Base-by-base conservation (phyloP, 169 alveolate genomes). In the Miamiensis avidus region DNA sequence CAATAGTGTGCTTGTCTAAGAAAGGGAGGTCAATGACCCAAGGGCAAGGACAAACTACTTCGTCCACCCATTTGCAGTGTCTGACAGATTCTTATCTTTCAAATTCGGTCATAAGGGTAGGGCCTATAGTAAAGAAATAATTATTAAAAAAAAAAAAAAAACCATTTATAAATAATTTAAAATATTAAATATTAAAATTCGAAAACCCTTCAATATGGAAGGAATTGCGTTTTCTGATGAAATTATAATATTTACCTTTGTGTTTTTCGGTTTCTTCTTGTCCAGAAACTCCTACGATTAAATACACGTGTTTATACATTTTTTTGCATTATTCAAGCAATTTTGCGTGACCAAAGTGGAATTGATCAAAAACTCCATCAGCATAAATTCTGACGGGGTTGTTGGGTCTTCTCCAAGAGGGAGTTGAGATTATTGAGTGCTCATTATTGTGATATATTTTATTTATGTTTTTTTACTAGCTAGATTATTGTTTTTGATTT, bases 21-120 rank as follows among this genome's bases (percentile, higher is more conserved):
- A 91, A 88, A 65, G 88, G 94, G 26, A 88, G 73, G 73, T 87
- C 75, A 65, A 90, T 73, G 28, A 83, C 83, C 93, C 92, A 90
- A 29, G 90, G 92, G 82, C 95, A 90, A 31, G 96, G 94, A 83
- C 90, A 89, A 65, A 94, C 79, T 26, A 94, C 96, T 79, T 94
- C 96, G 89, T 94, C 97, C 29, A 84, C 96, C 97, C 95, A 89
- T 82, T 91, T 91, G 85, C 97, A 94, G 72, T 94, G 96, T 75
- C 76, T 83, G 0, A 94, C 93, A 65, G 93, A 82, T 49, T 49
- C 69, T 49, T 49, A 49, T 79, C 95, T 82, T 88, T 92, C 95
- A 33, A 34, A 34, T 64, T 89, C 94, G 31, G 88, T 82, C 94
- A 92, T 89, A 34, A 89, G 20, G 20, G 69, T 49, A 49, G 69